Conservation (phyloP, 106 monocot species). For the Hemerocallis citrina region DNA sequence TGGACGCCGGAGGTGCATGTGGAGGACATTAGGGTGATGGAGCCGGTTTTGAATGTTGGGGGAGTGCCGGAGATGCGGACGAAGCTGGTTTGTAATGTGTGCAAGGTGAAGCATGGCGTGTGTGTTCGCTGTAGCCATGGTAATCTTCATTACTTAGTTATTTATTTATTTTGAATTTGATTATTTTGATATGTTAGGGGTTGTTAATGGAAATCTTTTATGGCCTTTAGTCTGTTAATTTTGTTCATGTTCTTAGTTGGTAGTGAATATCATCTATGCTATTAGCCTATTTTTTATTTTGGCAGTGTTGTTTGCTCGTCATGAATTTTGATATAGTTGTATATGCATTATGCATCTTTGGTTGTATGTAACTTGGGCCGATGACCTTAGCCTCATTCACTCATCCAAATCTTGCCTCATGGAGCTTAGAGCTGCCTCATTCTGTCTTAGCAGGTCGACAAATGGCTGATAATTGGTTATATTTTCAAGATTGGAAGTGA, state of each 20-base stretch:
- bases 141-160: slow-evolving; percentile 22
- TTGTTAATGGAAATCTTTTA: not conserved
- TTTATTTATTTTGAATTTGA: not conserved
- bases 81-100: slow-evolving; percentile 62
- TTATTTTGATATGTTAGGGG: not conserved
- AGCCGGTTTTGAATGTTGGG: slow-evolving; percentile 53
- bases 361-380: slow-evolving; percentile 2
- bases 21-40: slow-evolving; percentile 55
- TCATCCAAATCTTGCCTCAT: not conserved
- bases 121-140: slow-evolving; percentile 92
- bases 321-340: not conserved
- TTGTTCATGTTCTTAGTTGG: not conserved
- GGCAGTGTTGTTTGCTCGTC: not conserved
- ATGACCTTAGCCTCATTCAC: not conserved
- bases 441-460: slow-evolving; percentile 2
- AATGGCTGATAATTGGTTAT: slow-evolving; percentile 1
- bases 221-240: no score
- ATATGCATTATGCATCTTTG: not conserved
- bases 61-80: slow-evolving; percentile 42
- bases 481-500: not conserved
- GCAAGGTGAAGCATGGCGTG: slow-evolving; percentile 85
- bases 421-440: slow-evolving; percentile 2
- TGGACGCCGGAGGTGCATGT: slow-evolving; percentile 77
- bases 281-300: not conserved
- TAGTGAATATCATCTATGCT: not conserved